phyloP scores from a whole-genome alignment of 257 asterid genomes.

The Salvia miltiorrhiza region DNA sequence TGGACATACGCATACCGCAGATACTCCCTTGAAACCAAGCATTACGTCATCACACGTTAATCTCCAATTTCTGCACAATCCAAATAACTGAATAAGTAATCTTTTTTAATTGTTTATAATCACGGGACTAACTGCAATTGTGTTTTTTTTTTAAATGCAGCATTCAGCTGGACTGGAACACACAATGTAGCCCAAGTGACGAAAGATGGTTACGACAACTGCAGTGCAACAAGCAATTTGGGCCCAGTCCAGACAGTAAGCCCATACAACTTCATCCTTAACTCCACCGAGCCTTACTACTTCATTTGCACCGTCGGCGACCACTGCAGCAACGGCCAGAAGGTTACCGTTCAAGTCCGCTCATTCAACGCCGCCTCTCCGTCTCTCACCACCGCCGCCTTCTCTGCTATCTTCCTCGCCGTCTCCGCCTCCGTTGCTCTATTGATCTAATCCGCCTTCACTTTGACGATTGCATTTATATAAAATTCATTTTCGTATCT shows the following conservation, averaged over 20 bases:
- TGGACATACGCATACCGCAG: too few relatives aligned
- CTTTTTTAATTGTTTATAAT: too few relatives aligned
- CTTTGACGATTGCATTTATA: too few relatives aligned
- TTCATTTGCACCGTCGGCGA: slow-evolving; percentile 36
- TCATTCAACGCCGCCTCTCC: slow-evolving; percentile 14
- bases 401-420: slow-evolving; percentile 19
- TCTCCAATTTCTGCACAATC: too few relatives aligned
- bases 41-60: too few relatives aligned
- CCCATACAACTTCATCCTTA: slow-evolving; percentile 22
- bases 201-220: slow-evolving; percentile 26
- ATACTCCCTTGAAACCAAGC: too few relatives aligned
- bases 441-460: not conserved
- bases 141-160: slow-evolving; percentile 25
- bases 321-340: slow-evolving; percentile 41
- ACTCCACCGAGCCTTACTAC: slow-evolving; percentile 25
- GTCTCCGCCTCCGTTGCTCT: slow-evolving; percentile 19
- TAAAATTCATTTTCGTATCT: not conserved
- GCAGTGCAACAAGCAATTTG: slow-evolving; percentile 14
- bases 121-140: too few relatives aligned
- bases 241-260: slow-evolving; percentile 23
- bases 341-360: slow-evolving; percentile 22
- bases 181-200: slow-evolving; percentile 35
- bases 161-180: slow-evolving; percentile 29
- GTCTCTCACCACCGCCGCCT: slow-evolving; percentile 12
- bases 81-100: too few relatives aligned